phyloP scores from a whole-genome alignment of 495 filamentous ascomycete species.

The Podospora comata region DNA sequence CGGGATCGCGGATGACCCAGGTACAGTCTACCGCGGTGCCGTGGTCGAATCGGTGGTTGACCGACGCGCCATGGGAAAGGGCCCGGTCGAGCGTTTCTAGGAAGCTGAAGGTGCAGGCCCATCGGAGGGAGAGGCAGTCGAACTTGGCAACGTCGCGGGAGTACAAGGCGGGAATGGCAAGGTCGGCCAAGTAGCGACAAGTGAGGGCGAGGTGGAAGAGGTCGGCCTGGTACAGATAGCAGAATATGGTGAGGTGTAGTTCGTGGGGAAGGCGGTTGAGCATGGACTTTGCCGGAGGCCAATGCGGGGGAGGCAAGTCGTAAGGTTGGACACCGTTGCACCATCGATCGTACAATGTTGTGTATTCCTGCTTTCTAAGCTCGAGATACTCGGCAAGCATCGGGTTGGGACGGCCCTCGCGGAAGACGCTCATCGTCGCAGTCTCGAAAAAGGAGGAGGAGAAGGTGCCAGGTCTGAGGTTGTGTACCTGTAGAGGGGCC shows the following conservation, averaged over 20 bases:
- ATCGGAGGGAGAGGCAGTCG: slow-evolving; percentile 24
- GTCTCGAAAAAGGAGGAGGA: background rate
- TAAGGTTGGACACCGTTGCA: background rate
- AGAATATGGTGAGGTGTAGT: slow-evolving; percentile 16
- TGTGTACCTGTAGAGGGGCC: background rate
- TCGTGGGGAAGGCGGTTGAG: slow-evolving; percentile 18
- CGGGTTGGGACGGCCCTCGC: background rate
- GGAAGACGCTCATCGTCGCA: background rate
- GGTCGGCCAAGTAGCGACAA: slow-evolving; percentile 10
- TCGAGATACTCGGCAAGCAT: background rate
- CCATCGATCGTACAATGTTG: slow-evolving; percentile 2
- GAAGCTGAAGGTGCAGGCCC: slow-evolving; percentile 21
- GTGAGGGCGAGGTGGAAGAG: slow-evolving; percentile 20
- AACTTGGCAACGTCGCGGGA: slow-evolving; percentile 19
- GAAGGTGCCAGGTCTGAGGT: background rate
- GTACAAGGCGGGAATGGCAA: slow-evolving; percentile 13
- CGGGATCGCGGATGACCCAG: slow-evolving; percentile 12
- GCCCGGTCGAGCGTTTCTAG: slow-evolving; percentile 16
- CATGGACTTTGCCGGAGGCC: slow-evolving; percentile 15
- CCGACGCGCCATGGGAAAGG: slow-evolving; percentile 15
- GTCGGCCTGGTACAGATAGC: slow-evolving; percentile 21
- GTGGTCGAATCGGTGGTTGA: slow-evolving; percentile 7
- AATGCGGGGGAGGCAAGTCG: slow-evolving; percentile 9
- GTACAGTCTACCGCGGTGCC: background rate
- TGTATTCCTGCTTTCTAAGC: slow-evolving; percentile 11